Evolutionary conservation across 2,329 filamentous ascomycete species (phyloP), one percentile per base, ranked within the genome.

Genomic region (Daldinia eschscholtzii): DNA sequence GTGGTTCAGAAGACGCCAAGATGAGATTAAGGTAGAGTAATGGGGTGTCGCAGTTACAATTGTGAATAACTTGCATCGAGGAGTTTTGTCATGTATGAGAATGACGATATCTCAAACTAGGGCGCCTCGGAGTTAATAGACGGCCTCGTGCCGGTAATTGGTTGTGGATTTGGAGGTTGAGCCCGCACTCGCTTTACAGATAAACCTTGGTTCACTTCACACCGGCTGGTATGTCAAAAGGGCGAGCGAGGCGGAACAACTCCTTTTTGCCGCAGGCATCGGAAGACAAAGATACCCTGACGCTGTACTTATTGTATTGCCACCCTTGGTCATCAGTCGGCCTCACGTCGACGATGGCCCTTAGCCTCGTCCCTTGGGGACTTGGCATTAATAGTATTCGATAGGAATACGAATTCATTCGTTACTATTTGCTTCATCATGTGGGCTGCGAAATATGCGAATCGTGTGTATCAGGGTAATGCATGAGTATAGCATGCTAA

Each of bases 1-100:
- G 87, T 60, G 92, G 92, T 70, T 92, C 91, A 23, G 87, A 91
- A 74, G 93, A 97, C 80, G 88, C 91, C 75, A 93, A 96, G 83
- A 76, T 86, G 61, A 88, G 89, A 57, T 83, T 97, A 77, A 86
- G 89, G 80, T 94, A 88, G 63, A 71, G 28, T 58, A 58, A 67
- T 63, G 33, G 39, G 48, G 48, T 67, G 61, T 30, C 58, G 48
- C 61, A n/a, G 57, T 33, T 41, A 41, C 64, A 64, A 57, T 67
- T 58, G 67, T 68, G 61, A 70, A 72, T 67, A 69, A 64, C 70
- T 65, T 72, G 67, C 68, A 76, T 75, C 66, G 66, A 64, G 75
- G 72, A 71, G 73, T 76, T 76, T 73, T 68, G 61, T 74, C 65
- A 75, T 67, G 65, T 70, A 71, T 69, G 65, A 63, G 67, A 67